A percentile compares a stretch with the other conserved stretches of the same genome.
These are phyloP conservation scores for Prunus davidiana DNA, from an alignment of 306 rosid species.

Conservation along the genomic window DNA sequence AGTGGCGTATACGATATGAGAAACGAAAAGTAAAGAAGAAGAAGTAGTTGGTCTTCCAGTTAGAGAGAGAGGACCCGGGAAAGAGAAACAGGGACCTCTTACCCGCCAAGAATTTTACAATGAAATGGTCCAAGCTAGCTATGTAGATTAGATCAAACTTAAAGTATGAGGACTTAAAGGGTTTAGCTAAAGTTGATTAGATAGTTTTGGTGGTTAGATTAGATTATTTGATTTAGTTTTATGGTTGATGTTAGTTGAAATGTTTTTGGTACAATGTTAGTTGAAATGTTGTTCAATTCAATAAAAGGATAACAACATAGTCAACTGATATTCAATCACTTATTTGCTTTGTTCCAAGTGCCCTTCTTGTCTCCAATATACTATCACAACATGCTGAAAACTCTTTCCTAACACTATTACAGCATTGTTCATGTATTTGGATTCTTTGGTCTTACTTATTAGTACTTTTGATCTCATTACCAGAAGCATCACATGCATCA, in stretches of 20 bases:
- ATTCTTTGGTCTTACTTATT: neutral
- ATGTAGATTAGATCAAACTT: too few relatives aligned
- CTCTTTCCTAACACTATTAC: too few relatives aligned
- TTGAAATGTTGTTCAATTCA: constrained; percentile 17
- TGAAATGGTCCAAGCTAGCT: neutral
- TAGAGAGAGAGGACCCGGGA: constrained; percentile 21
- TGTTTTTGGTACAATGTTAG: neutral
- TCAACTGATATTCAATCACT: neutral
- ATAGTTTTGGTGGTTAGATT: too few relatives aligned
- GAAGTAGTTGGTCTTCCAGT: constrained; percentile 21
- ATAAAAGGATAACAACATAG: neutral
- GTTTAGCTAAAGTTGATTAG: too few relatives aligned
- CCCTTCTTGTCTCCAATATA: neutral
- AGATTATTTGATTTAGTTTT: too few relatives aligned
- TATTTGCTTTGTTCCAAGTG: neutral
- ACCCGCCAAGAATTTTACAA: constrained; percentile 18
- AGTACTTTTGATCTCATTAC: too few relatives aligned
- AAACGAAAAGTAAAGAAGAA: constrained; percentile 18
- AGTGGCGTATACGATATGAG: constrained; percentile 9
- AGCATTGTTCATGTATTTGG: neutral
- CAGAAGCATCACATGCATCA: neutral
- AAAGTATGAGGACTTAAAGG: too few relatives aligned
- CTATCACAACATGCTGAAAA: neutral
- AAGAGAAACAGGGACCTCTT: constrained; percentile 16
- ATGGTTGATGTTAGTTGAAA: neutral